Evolutionary conservation across 78 protist species (phyloP), one percentile per base, ranked within the genome.

Genomic region (Diacronema lutheri): DNA sequence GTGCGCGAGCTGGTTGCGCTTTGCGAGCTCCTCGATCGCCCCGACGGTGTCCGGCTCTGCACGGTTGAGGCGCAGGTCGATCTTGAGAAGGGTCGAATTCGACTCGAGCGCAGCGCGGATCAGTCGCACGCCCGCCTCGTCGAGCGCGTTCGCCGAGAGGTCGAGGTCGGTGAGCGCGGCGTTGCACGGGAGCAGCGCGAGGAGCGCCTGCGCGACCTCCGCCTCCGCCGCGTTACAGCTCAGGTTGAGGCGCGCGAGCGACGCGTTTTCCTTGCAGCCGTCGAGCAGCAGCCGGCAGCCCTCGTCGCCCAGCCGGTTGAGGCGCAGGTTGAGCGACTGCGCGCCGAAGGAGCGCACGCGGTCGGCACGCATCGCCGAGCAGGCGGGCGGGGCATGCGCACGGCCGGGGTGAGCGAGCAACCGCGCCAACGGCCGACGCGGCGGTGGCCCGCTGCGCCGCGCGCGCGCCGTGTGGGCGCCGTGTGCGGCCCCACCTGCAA

Each of bases 251-350:
- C 26, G n/a, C 29, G 66, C 21, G 66, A 61, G 66, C 33, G 66
- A 26, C 29, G 66, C 11, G 33, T 61, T 61, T 13, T 61, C 21
- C 33, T 3, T 9, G 35, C 11, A 11, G 33, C 66, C 66, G 13
- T 61, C 66, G 35, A 61, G 66, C 66, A 61, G 33, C 33, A 61
- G 1, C 12, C 26, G 11, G 20, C 66, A n/a, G 10, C 66, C 71
- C 71, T 64, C 77, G 77, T 69, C 77, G 56, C 77, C 77, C 6
- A 69, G 77, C n/a, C 77, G 77, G 33, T 69, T 69, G 31, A 69
- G 77, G 13, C 77, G 20, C 29, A 69, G 33, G 50, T 69, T 69
- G 57, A 69, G 77, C 26, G 29, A 10, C 55, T 69, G n/a, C n/a
- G n/a, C n/a, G n/a, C n/a, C n/a, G n/a, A n/a, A n/a, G n/a, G n/a